Conservation (phyloP, 257 asterid genomes). For the Solanum corneliomulleri region DNA sequence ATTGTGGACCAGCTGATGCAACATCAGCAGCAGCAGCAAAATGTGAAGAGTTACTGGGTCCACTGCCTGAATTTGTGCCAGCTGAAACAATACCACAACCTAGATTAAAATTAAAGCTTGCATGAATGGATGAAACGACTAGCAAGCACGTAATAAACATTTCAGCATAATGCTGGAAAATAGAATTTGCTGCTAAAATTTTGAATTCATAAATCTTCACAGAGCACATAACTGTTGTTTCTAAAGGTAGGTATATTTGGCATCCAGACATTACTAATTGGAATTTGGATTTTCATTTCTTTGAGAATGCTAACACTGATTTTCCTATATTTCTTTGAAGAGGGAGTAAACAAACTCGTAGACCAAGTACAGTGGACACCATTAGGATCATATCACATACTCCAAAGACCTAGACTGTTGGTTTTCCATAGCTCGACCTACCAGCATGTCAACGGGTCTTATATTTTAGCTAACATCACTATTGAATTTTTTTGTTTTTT, state of each 20-base stretch:
- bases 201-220: neutral
- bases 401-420: neutral
- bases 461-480: neutral
- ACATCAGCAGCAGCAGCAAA: slow-evolving; percentile 8
- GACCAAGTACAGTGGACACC: neutral
- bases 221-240: neutral
- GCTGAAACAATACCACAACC: slow-evolving; percentile 1
- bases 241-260: neutral
- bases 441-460: neutral
- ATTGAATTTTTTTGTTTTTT: neutral
- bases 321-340: neutral
- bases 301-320: neutral
- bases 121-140: neutral
- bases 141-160: neutral
- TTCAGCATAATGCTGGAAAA: neutral
- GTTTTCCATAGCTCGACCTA: neutral
- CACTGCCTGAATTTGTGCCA: slow-evolving; percentile 11
- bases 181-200: neutral
- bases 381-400: neutral
- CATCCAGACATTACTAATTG: neutral
- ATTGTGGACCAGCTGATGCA: slow-evolving; percentile 10
- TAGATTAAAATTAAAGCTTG: neutral
- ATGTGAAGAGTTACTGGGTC: slow-evolving; percentile 6
- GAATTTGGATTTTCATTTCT: neutral
- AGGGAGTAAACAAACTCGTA: neutral